phyloP scores from a whole-genome alignment of 257 asterid genomes.

The Solanum lycopersicoides region DNA sequence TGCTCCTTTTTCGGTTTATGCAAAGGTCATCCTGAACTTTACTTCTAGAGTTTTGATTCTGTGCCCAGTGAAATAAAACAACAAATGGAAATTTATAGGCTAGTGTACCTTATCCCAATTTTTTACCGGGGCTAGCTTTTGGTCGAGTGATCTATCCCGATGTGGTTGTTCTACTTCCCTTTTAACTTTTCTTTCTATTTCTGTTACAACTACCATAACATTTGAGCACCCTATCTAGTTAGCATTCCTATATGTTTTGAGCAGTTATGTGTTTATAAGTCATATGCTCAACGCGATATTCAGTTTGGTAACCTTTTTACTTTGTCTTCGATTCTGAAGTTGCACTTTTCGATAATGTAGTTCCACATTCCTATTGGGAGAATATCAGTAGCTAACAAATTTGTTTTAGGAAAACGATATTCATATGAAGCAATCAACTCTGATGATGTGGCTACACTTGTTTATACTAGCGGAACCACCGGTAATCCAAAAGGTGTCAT shows the following conservation, averaged over 20 bases:
- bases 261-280: not conserved
- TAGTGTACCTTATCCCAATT: not conserved
- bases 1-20: not conserved
- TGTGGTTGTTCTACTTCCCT: not conserved
- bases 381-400: constrained; percentile 3
- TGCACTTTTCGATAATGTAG: not conserved
- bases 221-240: not conserved
- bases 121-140: not conserved
- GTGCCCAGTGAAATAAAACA: not conserved
- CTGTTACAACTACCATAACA: not conserved
- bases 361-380: not conserved
- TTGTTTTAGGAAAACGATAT: constrained; percentile 44
- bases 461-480: constrained; percentile 93
- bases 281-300: not conserved
- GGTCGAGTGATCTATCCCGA: not conserved
- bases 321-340: not conserved
- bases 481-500: constrained; percentile 96
- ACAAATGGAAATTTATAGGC: not conserved
- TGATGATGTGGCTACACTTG: constrained; percentile 73
- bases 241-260: not conserved
- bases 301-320: not conserved
- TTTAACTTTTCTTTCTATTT: not conserved
- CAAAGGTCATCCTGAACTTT: not conserved
- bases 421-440: constrained; percentile 51
- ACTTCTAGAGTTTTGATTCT: not conserved